These are phyloP conservation scores for Spatholobus suberectus DNA, from an alignment of 306 rosid genomes.

Conservation along the genomic window DNA sequence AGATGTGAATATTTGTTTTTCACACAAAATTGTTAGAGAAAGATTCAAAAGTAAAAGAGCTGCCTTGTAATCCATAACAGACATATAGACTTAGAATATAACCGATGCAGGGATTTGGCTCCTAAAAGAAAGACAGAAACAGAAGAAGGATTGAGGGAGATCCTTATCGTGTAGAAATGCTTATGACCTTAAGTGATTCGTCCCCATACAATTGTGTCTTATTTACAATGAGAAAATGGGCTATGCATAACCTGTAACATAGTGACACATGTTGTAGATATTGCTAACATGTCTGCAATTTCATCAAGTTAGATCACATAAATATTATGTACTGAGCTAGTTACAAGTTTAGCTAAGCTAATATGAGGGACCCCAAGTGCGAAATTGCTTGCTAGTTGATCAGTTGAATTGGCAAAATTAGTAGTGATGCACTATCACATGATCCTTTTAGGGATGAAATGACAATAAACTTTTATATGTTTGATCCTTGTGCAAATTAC, in stretches of 20 bases:
- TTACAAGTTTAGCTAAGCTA: too few species aligned
- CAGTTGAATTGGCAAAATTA: too few species aligned
- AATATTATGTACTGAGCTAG: too few species aligned
- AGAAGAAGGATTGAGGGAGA: background rate
- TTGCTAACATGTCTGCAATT: background rate
- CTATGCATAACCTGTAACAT: background rate
- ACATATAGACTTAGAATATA: background rate
- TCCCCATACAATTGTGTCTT: background rate
- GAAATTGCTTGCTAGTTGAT: too few species aligned
- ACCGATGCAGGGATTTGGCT: background rate
- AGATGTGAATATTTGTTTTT: constrained; percentile 23
- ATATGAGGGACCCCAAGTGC: too few species aligned
- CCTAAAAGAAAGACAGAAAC: background rate
- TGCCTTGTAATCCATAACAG: background rate
- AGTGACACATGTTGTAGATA: background rate
- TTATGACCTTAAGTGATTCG: background rate
- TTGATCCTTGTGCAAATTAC: too few species aligned
- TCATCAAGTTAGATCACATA: too few species aligned
- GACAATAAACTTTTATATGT: too few species aligned
- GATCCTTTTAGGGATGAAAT: too few species aligned
- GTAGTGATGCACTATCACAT: too few species aligned
- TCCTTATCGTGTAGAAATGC: constrained; percentile 15
- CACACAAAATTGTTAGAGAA: background rate
- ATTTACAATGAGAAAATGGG: constrained; percentile 6
- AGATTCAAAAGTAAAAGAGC: background rate